Evolutionary conservation across 192 early-diverging fungal genomes (phyloP), one percentile per base, ranked within the genome.

Genomic region (Dimargaris xerosporica): DNA sequence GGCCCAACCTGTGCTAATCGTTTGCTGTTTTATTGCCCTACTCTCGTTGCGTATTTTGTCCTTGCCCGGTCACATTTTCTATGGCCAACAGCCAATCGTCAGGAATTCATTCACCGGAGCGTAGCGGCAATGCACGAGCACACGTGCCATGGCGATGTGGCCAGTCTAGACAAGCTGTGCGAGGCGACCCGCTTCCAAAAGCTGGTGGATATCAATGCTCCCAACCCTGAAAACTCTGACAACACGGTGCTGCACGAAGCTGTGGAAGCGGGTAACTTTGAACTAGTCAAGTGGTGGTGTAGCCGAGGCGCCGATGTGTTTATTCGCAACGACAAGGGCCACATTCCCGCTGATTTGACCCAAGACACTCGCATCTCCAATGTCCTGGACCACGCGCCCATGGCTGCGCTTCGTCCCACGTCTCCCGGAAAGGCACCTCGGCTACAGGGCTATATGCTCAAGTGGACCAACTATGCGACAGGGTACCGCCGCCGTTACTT

Each of bases 401-500:
- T 70, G 66, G 76, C 71, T 45, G 72, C 77, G 29, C 63, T 75
- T 28, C 71, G 76, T 42, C 67, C 79, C 29, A 72, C 75, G 1
- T 72, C 77, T 1, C 71, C 75, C 25, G 85, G 78, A 23, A 72
- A 73, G 30, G 73, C 85, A 31, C 87, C 87, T 12, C 73, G 72
- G 48, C 69, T 84, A 7, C 71, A 73, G 56, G 85, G 85, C 26
- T 77, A 69, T 41, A 78, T 93, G 51, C 67, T 79, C 69, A 93
- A 93, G 67, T 93, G 88, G 88, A 89, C 85, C 60, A 93, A 93
- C 74, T 89, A 88, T 69, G 82, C 86, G 13, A 69, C 78, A 48
- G 88, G 91, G 45, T 93, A 87, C 76, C 84, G 87, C 64, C 67
- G 75, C 44, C 74, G 88, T 39, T 91, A 86, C 78, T 91, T 91